A percentile compares a stretch with the other conserved stretches of the same genome.
Evolutionary conservation across 257 asterid genomes (phyloP).

Genomic region (Fraxinus anomala): DNA sequence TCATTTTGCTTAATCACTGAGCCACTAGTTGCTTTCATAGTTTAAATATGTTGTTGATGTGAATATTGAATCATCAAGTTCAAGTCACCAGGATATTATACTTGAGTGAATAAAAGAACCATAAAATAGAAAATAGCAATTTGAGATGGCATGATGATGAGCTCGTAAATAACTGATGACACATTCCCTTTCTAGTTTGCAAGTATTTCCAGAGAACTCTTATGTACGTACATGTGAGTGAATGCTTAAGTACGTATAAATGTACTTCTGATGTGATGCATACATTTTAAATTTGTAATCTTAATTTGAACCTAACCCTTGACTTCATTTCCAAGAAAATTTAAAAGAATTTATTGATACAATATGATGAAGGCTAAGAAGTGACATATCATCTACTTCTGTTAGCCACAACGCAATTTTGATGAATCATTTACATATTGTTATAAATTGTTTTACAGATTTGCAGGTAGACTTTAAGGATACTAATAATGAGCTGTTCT

Average conservation of each 20-base stretch:
- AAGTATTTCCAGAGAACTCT: background rate
- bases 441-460: background rate
- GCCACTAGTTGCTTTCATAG: background rate
- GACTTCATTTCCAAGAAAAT: background rate
- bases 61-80: background rate
- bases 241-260: background rate
- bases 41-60: background rate
- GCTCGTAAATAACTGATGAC: no score
- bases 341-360: background rate
- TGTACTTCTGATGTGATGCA: background rate
- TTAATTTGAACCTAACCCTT: background rate
- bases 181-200: background rate
- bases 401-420: background rate
- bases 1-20: background rate
- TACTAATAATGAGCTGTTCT: conserved; percentile 21
- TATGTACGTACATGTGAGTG: background rate
- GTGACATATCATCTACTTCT: background rate
- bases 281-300: background rate
- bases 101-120: background rate
- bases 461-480: background rate
- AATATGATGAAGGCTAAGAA: background rate
- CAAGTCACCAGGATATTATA: background rate
- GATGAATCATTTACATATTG: background rate
- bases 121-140: background rate
- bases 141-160: no score